Percentiles rank a stretch among this genome's conserved stretches.
Conservation (phyloP, 768 basidiomycete species). For the Lentinula boryana region DNA sequence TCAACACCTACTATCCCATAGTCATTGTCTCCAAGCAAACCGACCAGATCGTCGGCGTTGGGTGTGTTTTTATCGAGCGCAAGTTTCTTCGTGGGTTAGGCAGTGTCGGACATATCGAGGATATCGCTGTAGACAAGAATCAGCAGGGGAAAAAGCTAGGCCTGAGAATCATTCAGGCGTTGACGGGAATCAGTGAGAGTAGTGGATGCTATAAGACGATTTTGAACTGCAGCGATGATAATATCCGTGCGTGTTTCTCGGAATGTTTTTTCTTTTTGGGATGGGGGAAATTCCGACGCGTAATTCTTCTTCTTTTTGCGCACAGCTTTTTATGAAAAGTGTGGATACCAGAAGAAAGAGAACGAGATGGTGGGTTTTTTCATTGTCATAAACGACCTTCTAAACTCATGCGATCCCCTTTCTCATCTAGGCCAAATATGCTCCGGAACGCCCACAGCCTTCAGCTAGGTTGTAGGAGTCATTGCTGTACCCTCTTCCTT, state of each 20-base stretch:
- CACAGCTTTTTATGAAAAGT: constrained; percentile 94
- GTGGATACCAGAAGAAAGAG: constrained; percentile 88
- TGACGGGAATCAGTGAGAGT: constrained; percentile 78
- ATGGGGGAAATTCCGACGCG: background rate
- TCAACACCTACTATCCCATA: constrained; percentile 73
- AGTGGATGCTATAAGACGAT: constrained; percentile 94
- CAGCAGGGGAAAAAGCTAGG: constrained; percentile 94
- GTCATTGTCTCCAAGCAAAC: constrained; percentile 74
- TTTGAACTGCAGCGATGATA: constrained; percentile 86
- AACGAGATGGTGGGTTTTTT: constrained; percentile 74
- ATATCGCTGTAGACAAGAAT: constrained; percentile 86
- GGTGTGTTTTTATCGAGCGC: constrained; percentile 83
- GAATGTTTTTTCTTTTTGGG: background rate
- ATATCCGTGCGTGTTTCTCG: constrained; percentile 70
- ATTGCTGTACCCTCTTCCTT: background rate
- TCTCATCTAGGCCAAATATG: constrained; percentile 49
- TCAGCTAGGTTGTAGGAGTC: background rate
- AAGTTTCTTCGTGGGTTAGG: constrained; percentile 90
- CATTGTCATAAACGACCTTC: background rate
- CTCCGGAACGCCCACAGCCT: constrained; percentile 29
- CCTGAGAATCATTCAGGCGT: constrained; percentile 76
- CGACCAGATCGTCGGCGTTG: constrained; percentile 80
- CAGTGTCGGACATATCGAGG: constrained; percentile 92
- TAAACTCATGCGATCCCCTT: background rate
- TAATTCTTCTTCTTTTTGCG: background rate